Base-by-base conservation (phyloP, 2,329 filamentous ascomycete genomes). In the Cladosporium sp. region DNA sequence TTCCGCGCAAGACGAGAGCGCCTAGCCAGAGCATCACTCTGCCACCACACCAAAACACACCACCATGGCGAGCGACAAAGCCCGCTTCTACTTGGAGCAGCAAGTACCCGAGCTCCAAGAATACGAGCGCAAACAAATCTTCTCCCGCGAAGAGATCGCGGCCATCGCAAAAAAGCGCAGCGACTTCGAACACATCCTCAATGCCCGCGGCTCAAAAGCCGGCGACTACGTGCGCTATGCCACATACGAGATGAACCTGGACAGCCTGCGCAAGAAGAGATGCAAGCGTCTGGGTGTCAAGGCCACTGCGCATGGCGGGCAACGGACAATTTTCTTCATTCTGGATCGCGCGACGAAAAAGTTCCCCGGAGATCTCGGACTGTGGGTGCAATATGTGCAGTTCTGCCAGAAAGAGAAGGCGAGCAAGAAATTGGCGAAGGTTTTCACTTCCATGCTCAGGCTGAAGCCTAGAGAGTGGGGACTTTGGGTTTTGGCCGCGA, bases 31-130 rank as follows among this genome's bases (percentile, higher is more conserved):
- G 9, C 9, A 32, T 32, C 12, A 32, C 12, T 32, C 28, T 32
- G 4, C 13, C 1, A 15, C 8, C 15, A 22, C 6, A 17, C 13
- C 22, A 15, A 6, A 15, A 35, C 20, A 32, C 32, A 34, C 22
- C 52, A 55, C 1, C 40, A 55, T 55, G 52, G 87, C 94, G 58
- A 88, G 89, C 62, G 94, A 97, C 70, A 97, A 97, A 76, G 94
- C 93, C 57, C 90, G 93, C 58, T 97, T 93, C 76, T 97, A 90
- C 74, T 83, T 97, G 63, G 94, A 99, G 78, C 88, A 93, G 65
- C 88, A 89, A 2, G 90, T 97, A 42, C 91, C 92, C 15, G 92
- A 97, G 73, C 83, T 99, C 58, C 90, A 91, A 62, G 91, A 96
- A 68, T 95, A 91, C 73, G 89, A 96, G 74, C 84, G 90, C 64